phyloP scores from a whole-genome alignment of 208 protist species.

The Leishmania mexicana region DNA sequence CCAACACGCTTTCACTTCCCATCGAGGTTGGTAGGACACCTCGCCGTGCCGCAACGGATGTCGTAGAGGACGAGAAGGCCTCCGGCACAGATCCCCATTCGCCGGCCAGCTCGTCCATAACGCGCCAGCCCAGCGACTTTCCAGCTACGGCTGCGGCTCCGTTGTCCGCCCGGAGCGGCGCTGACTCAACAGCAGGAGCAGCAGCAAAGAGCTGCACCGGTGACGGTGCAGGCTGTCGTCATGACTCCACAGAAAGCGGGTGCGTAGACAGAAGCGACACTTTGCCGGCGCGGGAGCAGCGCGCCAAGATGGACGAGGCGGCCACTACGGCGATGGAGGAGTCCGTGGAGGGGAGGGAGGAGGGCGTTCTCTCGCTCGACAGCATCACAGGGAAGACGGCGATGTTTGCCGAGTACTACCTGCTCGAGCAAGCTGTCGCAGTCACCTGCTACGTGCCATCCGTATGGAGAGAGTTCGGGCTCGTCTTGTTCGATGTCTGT shows the following conservation, averaged over 20 bases:
- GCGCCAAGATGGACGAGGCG: background rate
- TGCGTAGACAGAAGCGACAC: background rate
- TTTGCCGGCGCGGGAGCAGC: background rate
- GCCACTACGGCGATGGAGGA: background rate
- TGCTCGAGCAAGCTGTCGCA: conserved; percentile 77
- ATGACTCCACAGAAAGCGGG: background rate
- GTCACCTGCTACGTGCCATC: conserved; percentile 52
- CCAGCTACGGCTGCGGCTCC: background rate
- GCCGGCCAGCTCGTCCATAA: conserved; percentile 14
- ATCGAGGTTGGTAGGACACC: background rate
- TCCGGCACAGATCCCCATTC: conserved; percentile 7
- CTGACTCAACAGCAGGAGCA: background rate
- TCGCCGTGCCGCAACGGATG: background rate
- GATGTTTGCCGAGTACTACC: conserved; percentile 81
- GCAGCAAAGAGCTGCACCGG: background rate
- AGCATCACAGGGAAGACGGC: conserved; percentile 46
- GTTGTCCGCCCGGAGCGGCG: background rate
- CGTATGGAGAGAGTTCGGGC: conserved; percentile 86
- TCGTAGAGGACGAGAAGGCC: background rate
- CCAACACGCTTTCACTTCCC: background rate
- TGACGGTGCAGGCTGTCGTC: background rate
- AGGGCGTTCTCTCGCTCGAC: conserved; percentile 14
- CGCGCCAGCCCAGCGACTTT: conserved; percentile 14
- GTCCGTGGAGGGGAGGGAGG: background rate
- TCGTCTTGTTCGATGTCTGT: conserved; percentile 87